Conservation (phyloP, 148 eudicot species). For the Spergularia marina region DNA sequence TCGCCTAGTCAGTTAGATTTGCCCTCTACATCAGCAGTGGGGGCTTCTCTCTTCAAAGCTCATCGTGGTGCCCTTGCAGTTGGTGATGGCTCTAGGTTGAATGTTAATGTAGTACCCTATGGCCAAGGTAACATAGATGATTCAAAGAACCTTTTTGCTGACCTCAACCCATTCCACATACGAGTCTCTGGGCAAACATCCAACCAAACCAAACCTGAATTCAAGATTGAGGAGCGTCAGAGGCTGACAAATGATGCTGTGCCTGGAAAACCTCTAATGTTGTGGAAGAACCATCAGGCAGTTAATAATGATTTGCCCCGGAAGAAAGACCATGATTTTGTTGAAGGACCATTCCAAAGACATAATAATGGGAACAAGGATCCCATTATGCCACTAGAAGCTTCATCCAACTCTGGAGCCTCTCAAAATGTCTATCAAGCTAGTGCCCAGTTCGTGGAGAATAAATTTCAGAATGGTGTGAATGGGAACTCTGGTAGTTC, state of each 20-base stretch:
- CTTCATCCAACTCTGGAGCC: constrained; percentile 40
- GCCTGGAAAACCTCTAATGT: constrained; percentile 64
- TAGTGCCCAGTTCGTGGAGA: constrained; percentile 30
- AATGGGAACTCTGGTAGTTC: constrained; percentile 27
- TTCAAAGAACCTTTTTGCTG: constrained; percentile 80
- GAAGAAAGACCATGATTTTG: constrained; percentile 50
- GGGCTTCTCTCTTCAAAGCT: constrained; percentile 74
- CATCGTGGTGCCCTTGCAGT: constrained; percentile 72
- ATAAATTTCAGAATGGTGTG: constrained; percentile 21
- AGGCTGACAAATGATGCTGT: constrained; percentile 53
- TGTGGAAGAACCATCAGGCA: constrained; percentile 77
- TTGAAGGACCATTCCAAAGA: constrained; percentile 42
- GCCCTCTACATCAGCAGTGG: constrained; percentile 57
- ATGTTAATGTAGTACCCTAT: constrained; percentile 79
- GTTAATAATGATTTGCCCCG: constrained; percentile 52
- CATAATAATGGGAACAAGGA: constrained; percentile 37
- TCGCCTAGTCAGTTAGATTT: constrained; percentile 52
- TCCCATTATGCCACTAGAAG: constrained; percentile 40
- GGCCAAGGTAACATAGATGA: constrained; percentile 56
- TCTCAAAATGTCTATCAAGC: constrained; percentile 37
- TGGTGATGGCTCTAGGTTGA: constrained; percentile 78
- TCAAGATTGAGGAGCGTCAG: constrained; percentile 50
- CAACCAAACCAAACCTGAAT: constrained; percentile 48
- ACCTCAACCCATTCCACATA: constrained; percentile 84
- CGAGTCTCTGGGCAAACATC: constrained; percentile 62